Base-by-base conservation (phyloP, 1,139 yeast species). In the Zygoascus sp. region DNA sequence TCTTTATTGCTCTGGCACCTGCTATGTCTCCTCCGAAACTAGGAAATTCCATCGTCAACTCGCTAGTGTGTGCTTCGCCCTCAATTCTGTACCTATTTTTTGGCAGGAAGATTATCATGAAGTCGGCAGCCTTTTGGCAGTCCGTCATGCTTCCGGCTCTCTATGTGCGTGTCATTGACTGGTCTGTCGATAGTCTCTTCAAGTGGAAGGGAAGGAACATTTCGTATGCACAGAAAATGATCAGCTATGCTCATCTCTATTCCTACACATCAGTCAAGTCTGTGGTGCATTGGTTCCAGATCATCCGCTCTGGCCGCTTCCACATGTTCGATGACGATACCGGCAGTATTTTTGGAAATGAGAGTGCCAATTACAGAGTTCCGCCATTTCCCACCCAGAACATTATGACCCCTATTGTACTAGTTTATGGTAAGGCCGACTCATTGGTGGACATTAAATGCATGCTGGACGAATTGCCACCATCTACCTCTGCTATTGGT, bases 231-330 rank as follows among this genome's bases (percentile, higher is more conserved):
- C 96, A 89, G 64, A 89, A 89, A 60, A 66, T 81, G 46, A 77
- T 86, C 25, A 77, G 88, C 32, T 90, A 86, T 64, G 80, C 87
- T 20, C 96, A 90, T 64, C 69, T 90, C 46, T 90, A 89, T 67
- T 85, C 95, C 1, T 85, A 95, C 21, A 88, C 97, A 0, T 82
- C 94, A 3, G 97, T 89, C 40, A 90, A 90, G 65, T 80, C 87
- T 20, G 92, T 88, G 42, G 97, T 89, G 30, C 97, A 90, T 66
- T 90, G 97, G 97, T 90, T 90, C 63, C 97, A 90, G 66, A 88
- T 90, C 48, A 84, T 90, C 53, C 73, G 85, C 40, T 74, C 86
- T n/a, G 80, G 79, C 38, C 77, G 79, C 45, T 89, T 90, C 63
- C 96, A 88, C 64, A 83, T 90, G 95, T 90, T 81, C 65, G 90